Evolutionary conservation across 768 basidiomycete genomes (phyloP).

Genomic region (Leucosporidium yakuticum): DNA sequence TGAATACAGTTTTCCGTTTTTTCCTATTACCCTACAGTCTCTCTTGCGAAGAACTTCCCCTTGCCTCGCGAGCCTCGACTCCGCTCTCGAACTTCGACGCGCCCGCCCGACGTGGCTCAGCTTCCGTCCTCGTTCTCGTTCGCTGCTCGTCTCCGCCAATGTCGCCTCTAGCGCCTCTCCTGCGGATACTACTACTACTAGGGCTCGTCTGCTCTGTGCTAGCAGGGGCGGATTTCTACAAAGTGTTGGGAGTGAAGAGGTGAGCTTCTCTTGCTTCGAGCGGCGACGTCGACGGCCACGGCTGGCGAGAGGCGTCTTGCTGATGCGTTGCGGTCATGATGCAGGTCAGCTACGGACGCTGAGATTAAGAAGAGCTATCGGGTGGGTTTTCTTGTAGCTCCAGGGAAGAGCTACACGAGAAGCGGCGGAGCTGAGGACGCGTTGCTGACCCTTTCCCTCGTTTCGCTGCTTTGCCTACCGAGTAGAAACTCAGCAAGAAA

Average conservation of each 20-base stretch:
- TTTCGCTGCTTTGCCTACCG: background rate
- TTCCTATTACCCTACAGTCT: too few relatives aligned
- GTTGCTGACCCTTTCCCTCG: background rate
- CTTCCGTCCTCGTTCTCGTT: too few relatives aligned
- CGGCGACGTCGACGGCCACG: too few relatives aligned
- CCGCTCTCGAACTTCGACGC: too few relatives aligned
- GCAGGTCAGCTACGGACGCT: slow-evolving; percentile 7
- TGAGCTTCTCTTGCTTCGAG: background rate
- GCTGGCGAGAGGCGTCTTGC: background rate
- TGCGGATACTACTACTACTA: slow-evolving; percentile 19
- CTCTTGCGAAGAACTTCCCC: too few relatives aligned
- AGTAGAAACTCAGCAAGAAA: slow-evolving; percentile 32
- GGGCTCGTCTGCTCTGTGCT: slow-evolving; percentile 35
- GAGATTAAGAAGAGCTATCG: slow-evolving; percentile 24
- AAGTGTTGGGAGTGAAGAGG: slow-evolving; percentile 55
- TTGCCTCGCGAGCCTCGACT: too few relatives aligned
- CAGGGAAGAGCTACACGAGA: background rate
- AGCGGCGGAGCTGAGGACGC: too few relatives aligned
- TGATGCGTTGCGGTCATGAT: background rate
- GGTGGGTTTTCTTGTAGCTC: background rate
- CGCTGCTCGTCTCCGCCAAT: too few relatives aligned
- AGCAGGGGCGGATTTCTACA: slow-evolving; percentile 69
- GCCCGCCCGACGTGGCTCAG: too few relatives aligned
- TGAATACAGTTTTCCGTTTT: too few relatives aligned
- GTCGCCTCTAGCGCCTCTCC: background rate